phyloP scores from a whole-genome alignment of 2,329 filamentous ascomycete genomes.

The Penicillium sp. region DNA sequence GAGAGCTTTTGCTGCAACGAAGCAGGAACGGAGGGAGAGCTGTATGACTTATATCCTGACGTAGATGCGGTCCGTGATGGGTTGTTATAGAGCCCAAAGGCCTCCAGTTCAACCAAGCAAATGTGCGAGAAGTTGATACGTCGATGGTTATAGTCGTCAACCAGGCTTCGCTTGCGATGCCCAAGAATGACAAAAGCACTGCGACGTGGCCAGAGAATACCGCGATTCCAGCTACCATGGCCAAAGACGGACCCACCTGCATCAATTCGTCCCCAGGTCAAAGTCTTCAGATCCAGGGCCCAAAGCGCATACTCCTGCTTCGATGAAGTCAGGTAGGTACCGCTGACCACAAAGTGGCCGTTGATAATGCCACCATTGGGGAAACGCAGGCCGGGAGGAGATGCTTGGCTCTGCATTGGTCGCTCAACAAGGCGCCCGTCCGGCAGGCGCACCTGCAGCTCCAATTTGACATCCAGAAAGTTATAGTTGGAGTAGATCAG shows the following conservation, averaged over 20 bases:
- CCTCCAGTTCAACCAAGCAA: constrained; percentile 94
- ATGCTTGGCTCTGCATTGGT: constrained; percentile 79
- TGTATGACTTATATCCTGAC: constrained; percentile 83
- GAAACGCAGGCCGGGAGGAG: constrained; percentile 89
- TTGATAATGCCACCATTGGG: constrained; percentile 96
- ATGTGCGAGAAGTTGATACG: constrained; percentile 97
- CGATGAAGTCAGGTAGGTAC: constrained; percentile 94
- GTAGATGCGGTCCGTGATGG: constrained; percentile 76
- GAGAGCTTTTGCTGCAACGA: constrained; percentile 54
- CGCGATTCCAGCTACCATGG: constrained; percentile 96
- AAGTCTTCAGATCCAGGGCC: constrained; percentile 83
- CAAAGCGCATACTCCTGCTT: constrained; percentile 98
- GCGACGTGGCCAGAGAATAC: constrained; percentile 86
- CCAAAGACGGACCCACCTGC: constrained; percentile 92
- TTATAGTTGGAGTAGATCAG: constrained; percentile 99
- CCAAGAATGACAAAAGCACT: constrained; percentile 96
- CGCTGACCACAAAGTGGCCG: constrained; percentile 94
- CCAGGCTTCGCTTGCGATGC: constrained; percentile 87
- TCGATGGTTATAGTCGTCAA: constrained; percentile 97
- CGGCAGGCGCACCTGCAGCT: constrained; percentile 82
- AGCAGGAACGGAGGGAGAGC: constrained; percentile 67
- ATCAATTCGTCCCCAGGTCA: constrained; percentile 96
- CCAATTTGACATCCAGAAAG: constrained; percentile 94
- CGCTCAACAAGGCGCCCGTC: constrained; percentile 86
- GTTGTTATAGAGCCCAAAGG: constrained; percentile 96